These are phyloP conservation scores for Magnaporthales sp. DNA, from an alignment of 2,329 filamentous ascomycete genomes.

Conservation along the genomic window DNA sequence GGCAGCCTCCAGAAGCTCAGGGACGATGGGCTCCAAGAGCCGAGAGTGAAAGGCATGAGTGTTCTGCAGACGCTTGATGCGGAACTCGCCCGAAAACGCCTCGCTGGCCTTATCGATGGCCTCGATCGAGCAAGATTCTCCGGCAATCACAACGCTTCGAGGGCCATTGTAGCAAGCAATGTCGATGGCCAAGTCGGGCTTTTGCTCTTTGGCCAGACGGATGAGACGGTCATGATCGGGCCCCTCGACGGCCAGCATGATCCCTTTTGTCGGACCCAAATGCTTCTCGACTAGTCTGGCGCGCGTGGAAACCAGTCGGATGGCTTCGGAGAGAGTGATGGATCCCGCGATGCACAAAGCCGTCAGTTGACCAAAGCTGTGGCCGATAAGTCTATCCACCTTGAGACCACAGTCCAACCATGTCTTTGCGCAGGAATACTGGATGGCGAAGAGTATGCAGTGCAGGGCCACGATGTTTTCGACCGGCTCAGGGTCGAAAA, in stretches of 20 bases:
- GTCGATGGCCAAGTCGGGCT: too few relatives aligned
- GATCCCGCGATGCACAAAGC: slow-evolving; percentile 26
- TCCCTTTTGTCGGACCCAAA: slow-evolving; percentile 26
- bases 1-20: slow-evolving; percentile 14
- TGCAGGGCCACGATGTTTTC: slow-evolving; percentile 24
- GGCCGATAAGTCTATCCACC: slow-evolving; percentile 22
- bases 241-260: slow-evolving; percentile 29
- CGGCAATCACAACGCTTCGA: slow-evolving; percentile 31
- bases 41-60: slow-evolving; percentile 38
- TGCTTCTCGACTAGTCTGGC: slow-evolving; percentile 20
- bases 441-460: slow-evolving; percentile 26
- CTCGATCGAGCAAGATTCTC: slow-evolving; percentile 22
- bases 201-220: background rate
- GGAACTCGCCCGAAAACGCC: background rate
- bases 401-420: slow-evolving; percentile 28
- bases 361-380: slow-evolving; percentile 32
- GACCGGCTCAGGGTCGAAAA: slow-evolving; percentile 12
- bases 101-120: too few relatives aligned
- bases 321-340: slow-evolving; percentile 20
- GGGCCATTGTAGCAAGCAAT: slow-evolving; percentile 41
- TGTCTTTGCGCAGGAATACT: slow-evolving; percentile 24
- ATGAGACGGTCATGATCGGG: slow-evolving; percentile 15
- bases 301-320: slow-evolving; percentile 20
- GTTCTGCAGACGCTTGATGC: slow-evolving; percentile 28
- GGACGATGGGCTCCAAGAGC: slow-evolving; percentile 22